Percentiles rank a stretch among this genome's conserved stretches.
Conservation (phyloP, 805 yeast species). For the Candida succiphila region DNA sequence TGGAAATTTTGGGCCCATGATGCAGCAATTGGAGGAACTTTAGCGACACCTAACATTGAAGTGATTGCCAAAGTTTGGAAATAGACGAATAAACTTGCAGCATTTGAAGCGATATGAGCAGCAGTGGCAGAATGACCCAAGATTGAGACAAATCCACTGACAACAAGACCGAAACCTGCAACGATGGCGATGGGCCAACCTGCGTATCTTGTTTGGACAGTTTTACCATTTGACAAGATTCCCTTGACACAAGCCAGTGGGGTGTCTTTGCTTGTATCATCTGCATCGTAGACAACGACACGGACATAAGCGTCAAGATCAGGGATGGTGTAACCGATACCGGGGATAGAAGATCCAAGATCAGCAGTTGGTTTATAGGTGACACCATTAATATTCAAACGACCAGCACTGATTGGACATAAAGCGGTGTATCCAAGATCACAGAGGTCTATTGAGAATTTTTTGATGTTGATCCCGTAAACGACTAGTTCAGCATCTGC, state of each 20-base stretch:
- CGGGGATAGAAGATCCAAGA: slow-evolving; percentile 50
- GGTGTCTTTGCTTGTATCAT: slow-evolving; percentile 28
- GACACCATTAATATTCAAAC: slow-evolving; percentile 50
- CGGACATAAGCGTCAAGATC: slow-evolving; percentile 89
- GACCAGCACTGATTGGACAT: slow-evolving; percentile 86
- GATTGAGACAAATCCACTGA: slow-evolving; percentile 80
- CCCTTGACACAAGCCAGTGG: slow-evolving; percentile 92
- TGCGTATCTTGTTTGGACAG: slow-evolving; percentile 87
- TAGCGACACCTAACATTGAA: slow-evolving; percentile 89
- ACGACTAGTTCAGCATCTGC: slow-evolving; percentile 62
- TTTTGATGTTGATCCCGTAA: slow-evolving; percentile 66
- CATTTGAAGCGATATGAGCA: slow-evolving; percentile 94
- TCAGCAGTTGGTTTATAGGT: slow-evolving; percentile 23
- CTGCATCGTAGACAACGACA: slow-evolving; percentile 49
- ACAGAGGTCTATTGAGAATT: slow-evolving; percentile 55
- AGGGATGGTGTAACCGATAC: slow-evolving; percentile 82
- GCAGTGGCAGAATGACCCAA: slow-evolving; percentile 89
- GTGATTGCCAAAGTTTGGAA: slow-evolving; percentile 90
- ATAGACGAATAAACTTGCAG: slow-evolving; percentile 84
- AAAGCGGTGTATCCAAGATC: slow-evolving; percentile 37
- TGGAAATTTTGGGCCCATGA: slow-evolving; percentile 97
- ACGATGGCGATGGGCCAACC: slow-evolving; percentile 95
- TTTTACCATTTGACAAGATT: slow-evolving; percentile 73
- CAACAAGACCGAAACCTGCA: slow-evolving; percentile 77
- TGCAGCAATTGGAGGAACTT: slow-evolving; percentile 93